Base-by-base conservation (phyloP, 148 eudicot species). In the Nyssa sinensis region DNA sequence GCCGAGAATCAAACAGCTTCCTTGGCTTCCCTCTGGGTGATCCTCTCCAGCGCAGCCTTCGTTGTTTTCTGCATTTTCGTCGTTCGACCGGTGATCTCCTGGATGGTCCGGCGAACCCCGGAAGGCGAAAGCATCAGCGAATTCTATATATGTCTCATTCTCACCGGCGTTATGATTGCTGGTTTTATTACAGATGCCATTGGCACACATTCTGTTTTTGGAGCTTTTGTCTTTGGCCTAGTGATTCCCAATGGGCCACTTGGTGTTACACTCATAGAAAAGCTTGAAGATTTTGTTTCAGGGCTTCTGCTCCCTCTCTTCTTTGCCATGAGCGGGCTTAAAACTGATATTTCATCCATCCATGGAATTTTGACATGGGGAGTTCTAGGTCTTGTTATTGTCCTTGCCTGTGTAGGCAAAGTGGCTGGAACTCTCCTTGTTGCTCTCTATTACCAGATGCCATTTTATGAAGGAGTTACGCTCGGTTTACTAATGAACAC, bases 181-280 rank as follows among this genome's bases (percentile, higher is more conserved):
- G 96, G 92, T 13, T 91, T 91, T 72, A 66, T 88, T 5, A 88
- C 96, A 0, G 96, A 91, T 74, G 86, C 90, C 0, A 86, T 91
- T 3, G 96, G 96, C n/a, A 91, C 90, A 5, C 96, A 91, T 75
- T 85, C 92, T 41, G 86, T 91, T n/a, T 88, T 91, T 34, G 96
- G 96, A 2, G 92, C 96, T 10, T 91, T 91, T 68, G 86, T 91
- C 28, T 83, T 91, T 21, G 96, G 96, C 7, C 71, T 91, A 27
- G 74, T 91, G 32, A 87, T 88, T 23, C 96, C 96, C 16, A 88
- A 87, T 31, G 96, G 96, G 29, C 85, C 89, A 25, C 72, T 91
- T 25, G 88, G 88, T 0, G 86, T 79, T 0, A 84, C 96, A 2
- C 83, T 91, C 1, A 83, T 91, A 17, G 92, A 91, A 34, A 88